Evolutionary conservation across 192 early-diverging fungal species (phyloP), one percentile per base, ranked within the genome.

Genomic region (Coemansia sp.): DNA sequence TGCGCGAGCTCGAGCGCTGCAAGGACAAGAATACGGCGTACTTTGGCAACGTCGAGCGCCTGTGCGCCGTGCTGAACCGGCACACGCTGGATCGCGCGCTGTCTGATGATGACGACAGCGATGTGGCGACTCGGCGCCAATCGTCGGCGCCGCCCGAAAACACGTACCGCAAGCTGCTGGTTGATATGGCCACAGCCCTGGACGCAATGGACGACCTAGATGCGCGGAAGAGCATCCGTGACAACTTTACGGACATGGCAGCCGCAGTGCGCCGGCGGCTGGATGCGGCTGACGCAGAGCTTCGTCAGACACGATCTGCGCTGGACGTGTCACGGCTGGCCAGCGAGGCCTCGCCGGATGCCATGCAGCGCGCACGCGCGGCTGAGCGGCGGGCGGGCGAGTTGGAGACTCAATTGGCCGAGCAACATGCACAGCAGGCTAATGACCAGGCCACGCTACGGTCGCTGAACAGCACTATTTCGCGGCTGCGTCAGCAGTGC

Each of bases 231-330:
- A 64, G 68, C 54, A 67, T 71, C 10, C 64, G 69, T 29, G 57
- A 70, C 5, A 77, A 77, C 68, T 77, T 77, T 61, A 31, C n/a
- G 33, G 65, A 50, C 30, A 49, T 77, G 69, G 62, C 69, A 1
- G 56, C 64, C 2, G 68, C 64, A 3, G 65, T 77, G 22, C 64
- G 69, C 16, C 56, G 54, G 18, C 68, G 74, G 0, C 30, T 71
- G 51, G 57, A 64, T 33, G 48, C 35, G 4, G 62, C 59, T 51
- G 67, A 69, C 6, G 54, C 32, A 6, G 50, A 65, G 50, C 40
- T 77, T 10, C 52, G 43, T 22, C 28, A 24, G 6, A 29, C 65
- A 4, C 48, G 48, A 5, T 55, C 55, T 7, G 55, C 53, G 12
- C 60, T 77, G 10, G 54, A 66, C 21, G 43, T 53, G 4, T 54